Evolutionary conservation across 371 early-diverging fungal species (phyloP).

Genomic region (Rhizopus microsporus): DNA sequence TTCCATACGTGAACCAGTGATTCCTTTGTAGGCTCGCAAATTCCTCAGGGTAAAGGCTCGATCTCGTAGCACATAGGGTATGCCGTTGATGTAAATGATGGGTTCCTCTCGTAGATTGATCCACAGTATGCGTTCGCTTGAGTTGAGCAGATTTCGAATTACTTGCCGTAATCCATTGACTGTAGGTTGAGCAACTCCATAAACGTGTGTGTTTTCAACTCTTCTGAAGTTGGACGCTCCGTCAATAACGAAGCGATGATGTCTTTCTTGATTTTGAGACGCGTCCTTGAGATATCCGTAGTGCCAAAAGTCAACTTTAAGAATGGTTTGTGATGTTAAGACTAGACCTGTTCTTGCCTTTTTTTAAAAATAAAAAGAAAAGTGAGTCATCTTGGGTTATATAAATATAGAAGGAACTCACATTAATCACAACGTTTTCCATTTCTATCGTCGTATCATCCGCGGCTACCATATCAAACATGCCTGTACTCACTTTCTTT

Average conservation of each 20-base stretch:
- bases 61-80: slow-evolving; percentile 75
- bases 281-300: slow-evolving; percentile 23
- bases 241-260: slow-evolving; percentile 40
- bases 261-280: slow-evolving; percentile 20
- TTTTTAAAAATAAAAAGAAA: not conserved
- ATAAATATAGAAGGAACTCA: slow-evolving; percentile 19
- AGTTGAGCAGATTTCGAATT: slow-evolving; percentile 32
- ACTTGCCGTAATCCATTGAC: slow-evolving; percentile 61
- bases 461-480: slow-evolving; percentile 55
- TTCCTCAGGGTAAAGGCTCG: slow-evolving; percentile 66
- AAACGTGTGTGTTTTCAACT: slow-evolving; percentile 46
- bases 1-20: slow-evolving; percentile 67
- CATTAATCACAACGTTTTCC: slow-evolving; percentile 64
- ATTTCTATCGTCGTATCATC: slow-evolving; percentile 50
- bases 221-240: slow-evolving; percentile 54
- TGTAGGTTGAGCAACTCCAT: slow-evolving; percentile 77
- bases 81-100: slow-evolving; percentile 73
- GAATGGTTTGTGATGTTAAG: slow-evolving; percentile 66
- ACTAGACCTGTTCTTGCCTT: slow-evolving; percentile 68
- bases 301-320: slow-evolving; percentile 75
- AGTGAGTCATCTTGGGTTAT: not conserved
- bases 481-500: slow-evolving; percentile 25
- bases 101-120: slow-evolving; percentile 81
- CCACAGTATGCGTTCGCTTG: slow-evolving; percentile 58
- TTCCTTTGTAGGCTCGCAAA: slow-evolving; percentile 70